Base-by-base conservation (phyloP, 1,284 basidiomycete species). In the Leccinum glutinopallens region DNA sequence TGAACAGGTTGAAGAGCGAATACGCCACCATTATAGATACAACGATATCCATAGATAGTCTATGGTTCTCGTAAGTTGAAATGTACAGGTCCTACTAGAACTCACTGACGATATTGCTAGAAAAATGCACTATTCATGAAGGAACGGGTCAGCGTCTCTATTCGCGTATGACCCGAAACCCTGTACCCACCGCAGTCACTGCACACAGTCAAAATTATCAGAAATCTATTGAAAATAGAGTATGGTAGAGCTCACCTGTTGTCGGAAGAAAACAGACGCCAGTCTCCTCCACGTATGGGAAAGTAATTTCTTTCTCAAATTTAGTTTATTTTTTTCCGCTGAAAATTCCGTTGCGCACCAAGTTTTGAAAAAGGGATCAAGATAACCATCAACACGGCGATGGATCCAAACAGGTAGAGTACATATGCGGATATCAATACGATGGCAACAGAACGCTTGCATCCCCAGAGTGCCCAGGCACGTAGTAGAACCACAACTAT, bases 381-480 rank as follows among this genome's bases (percentile, higher is more conserved):
- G 58, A 51, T 0, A 17, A 32, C 12, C 19, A 19, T 4, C 25
- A 61, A 8, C 7, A 39, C 8, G n/a, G 15, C 54, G 56, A 33
- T 22, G 12, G 6, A 32, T 41, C 39, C 33, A 62, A 9, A 4
- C n/a, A 67, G 9, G 41, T 69, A 68, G 5, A 53, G 4, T 8
- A 59, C 3, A 25, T 68, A 68, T 6, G 19, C 17, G 9, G 17
- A 6, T 5, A 63, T 41, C 25, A 69, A 12, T 9, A 33, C 33
- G 2, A 29, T 33, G 4, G 59, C 60, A 9, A 58, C 33, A 3
- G 13, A 17, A 51, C 15, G 7, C 2, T 43, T 32, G 32, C 69
- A 65, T 4, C 68, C 68, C 68, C 68, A 69, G n/a, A 69, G 65
- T 15, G 61, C 68, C 66, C 68, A 69, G 1, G 66, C 68, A 15